These are phyloP conservation scores for Colletotrichum sp. DNA, from an alignment of 2,329 filamentous ascomycete genomes.

Conservation along the genomic window DNA sequence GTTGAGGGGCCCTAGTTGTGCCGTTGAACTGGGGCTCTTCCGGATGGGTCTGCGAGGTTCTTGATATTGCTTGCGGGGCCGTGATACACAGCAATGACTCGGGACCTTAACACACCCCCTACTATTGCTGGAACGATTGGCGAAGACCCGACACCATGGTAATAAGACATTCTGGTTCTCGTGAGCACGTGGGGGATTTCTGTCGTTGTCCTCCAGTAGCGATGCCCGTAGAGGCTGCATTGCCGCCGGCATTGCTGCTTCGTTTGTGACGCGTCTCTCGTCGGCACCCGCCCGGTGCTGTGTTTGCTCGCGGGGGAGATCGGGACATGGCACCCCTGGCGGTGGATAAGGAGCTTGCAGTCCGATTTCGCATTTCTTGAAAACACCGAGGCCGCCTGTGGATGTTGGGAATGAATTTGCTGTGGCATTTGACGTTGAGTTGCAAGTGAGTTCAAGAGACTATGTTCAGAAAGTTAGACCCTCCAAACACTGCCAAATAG, in stretches of 20 bases:
- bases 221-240: background rate
- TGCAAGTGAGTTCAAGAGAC: background rate
- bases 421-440: background rate
- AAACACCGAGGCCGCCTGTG: background rate
- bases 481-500: background rate
- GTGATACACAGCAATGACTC: background rate
- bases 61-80: background rate
- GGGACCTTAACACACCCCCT: background rate
- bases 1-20: background rate
- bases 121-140: background rate
- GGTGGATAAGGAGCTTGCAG: background rate
- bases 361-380: background rate
- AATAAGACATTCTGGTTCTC: background rate
- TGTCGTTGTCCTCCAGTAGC: background rate
- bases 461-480: background rate
- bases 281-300: background rate
- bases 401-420: background rate
- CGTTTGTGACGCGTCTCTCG: background rate
- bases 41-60: background rate
- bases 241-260: background rate
- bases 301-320: background rate
- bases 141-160: background rate
- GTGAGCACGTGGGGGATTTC: constrained; percentile 1
- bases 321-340: background rate
- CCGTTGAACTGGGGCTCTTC: background rate